Conservation (phyloP, 805 yeast genomes). For the Spathaspora girioi region DNA sequence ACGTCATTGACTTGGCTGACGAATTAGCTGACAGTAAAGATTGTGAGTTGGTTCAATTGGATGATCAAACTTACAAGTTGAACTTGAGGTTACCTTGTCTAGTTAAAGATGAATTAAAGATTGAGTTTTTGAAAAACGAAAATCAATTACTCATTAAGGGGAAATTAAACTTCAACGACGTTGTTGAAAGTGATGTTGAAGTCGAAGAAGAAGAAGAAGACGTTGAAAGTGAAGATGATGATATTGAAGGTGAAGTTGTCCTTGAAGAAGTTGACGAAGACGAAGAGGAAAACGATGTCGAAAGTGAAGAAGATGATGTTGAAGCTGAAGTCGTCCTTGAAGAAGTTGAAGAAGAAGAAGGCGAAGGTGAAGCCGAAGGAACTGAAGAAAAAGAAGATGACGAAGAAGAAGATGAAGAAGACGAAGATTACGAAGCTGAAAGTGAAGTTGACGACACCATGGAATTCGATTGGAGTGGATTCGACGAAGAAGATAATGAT, state of each 20-base stretch:
- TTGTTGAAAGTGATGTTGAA: constrained; percentile 15
- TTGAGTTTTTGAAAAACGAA: constrained; percentile 36
- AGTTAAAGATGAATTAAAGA: constrained; percentile 35
- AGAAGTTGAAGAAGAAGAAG: constrained; percentile 8
- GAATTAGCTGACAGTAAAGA: constrained; percentile 42
- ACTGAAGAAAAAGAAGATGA: constrained; percentile 11
- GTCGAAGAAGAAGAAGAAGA: constrained; percentile 17
- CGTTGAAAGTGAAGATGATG: constrained; percentile 9
- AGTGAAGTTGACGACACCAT: constrained; percentile 7
- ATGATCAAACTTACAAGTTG: constrained; percentile 37
- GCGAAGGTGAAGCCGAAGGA: constrained; percentile 5
- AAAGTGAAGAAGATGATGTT: constrained; percentile 5
- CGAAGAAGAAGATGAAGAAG: constrained; percentile 7
- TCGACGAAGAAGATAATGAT: constrained; percentile 10
- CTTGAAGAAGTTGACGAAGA: constrained; percentile 7
- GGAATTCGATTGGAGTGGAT: constrained; percentile 8
- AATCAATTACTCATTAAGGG: constrained; percentile 41
- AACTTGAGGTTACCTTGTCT: constrained; percentile 40
- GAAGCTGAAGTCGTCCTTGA: constrained; percentile 6
- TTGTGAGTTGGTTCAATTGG: constrained; percentile 37
- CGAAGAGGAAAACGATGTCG: constrained; percentile 5
- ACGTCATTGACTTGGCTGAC: constrained; percentile 36
- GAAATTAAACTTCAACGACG: constrained; percentile 31
- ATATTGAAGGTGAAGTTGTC: constrained; percentile 6
- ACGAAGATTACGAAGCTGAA: constrained; percentile 10